These are phyloP conservation scores for Dipteronia sinensis DNA, from an alignment of 345 rosid genomes.

Conservation along the genomic window DNA sequence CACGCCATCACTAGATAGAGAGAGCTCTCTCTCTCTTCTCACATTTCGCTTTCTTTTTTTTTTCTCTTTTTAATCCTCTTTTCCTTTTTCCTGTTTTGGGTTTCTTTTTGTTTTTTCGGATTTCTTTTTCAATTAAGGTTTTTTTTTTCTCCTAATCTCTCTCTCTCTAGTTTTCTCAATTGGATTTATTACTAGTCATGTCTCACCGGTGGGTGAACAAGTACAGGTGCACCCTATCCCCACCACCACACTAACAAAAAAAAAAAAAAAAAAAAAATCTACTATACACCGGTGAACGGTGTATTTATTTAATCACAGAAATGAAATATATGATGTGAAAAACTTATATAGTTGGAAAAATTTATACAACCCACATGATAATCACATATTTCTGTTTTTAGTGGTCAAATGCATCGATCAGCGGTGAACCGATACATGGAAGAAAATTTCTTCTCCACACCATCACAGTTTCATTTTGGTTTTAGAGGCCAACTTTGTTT, in stretches of 20 bases:
- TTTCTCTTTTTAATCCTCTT: constrained; percentile 18
- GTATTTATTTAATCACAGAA: too few relatives aligned
- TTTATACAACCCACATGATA: too few relatives aligned
- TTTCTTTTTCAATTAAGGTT: not conserved
- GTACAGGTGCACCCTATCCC: not conserved
- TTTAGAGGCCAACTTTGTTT: constrained; percentile 8
- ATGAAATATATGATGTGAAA: too few relatives aligned
- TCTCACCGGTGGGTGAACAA: constrained; percentile 31
- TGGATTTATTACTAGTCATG: constrained; percentile 32
- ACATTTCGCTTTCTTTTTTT: constrained; percentile 50
- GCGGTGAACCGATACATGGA: too few relatives aligned
- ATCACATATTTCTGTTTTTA: too few relatives aligned
- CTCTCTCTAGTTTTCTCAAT: constrained; percentile 17
- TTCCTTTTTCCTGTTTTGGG: constrained; percentile 39
- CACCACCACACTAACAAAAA: too few relatives aligned
- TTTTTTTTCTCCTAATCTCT: not conserved
- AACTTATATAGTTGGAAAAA: too few relatives aligned
- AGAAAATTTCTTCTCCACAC: too few relatives aligned
- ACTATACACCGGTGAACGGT: too few relatives aligned
- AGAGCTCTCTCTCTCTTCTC: constrained; percentile 29
- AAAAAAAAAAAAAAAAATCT: too few relatives aligned
- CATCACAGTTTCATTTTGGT: not conserved
- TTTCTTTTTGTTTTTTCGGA: constrained; percentile 49
- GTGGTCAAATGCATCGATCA: too few relatives aligned
- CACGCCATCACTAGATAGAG: constrained; percentile 40